phyloP scores from a whole-genome alignment of 345 rosid genomes.

The Geranium brycei region DNA sequence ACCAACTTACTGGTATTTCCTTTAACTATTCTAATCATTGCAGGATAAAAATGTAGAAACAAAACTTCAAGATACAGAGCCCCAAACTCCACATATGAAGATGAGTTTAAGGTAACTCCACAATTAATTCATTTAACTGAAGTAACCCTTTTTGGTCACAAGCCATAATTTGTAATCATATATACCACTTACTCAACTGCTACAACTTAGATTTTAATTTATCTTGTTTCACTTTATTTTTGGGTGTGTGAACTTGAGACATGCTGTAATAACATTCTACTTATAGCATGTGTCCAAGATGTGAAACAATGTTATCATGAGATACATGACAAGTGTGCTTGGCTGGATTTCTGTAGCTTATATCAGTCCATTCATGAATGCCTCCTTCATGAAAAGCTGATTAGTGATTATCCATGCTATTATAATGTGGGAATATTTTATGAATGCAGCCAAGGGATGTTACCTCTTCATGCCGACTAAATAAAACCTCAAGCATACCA shows the following conservation, averaged over 20 bases:
- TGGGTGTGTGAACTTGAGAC: background rate
- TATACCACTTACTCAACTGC: background rate
- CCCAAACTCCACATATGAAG: constrained; percentile 81
- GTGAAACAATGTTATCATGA: too few species aligned
- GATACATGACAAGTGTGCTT: background rate
- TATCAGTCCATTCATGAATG: background rate
- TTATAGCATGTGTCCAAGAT: too few species aligned
- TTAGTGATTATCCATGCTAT: background rate
- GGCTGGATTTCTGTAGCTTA: background rate
- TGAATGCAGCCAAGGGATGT: background rate
- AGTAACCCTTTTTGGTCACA: background rate
- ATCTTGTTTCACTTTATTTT: background rate
- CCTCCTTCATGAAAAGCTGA: background rate
- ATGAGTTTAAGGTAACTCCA: constrained; percentile 54
- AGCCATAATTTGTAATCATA: background rate
- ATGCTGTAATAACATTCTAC: too few species aligned
- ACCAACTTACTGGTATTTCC: background rate
- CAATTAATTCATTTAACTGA: background rate
- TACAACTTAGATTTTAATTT: background rate
- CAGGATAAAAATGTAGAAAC: constrained; percentile 84
- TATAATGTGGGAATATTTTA: background rate
- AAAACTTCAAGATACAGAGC: constrained; percentile 87
- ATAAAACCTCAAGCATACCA: background rate
- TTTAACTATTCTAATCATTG: constrained; percentile 11
- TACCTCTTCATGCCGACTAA: background rate